Conservation (phyloP, 805 yeast genomes). For the Wickerhamomyces chambardii region DNA sequence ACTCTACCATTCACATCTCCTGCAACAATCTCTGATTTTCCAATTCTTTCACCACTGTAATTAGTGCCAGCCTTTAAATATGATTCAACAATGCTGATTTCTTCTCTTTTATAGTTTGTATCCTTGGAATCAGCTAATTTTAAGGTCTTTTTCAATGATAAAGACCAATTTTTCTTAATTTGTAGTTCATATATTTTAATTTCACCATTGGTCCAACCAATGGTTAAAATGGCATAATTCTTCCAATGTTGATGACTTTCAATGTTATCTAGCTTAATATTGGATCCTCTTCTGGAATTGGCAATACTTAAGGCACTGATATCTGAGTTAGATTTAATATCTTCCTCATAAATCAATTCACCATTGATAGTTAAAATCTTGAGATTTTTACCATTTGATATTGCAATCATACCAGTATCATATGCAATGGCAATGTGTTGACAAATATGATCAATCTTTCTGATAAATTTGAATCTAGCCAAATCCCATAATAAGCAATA, state of each 20-base stretch:
- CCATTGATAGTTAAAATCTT: constrained; percentile 48
- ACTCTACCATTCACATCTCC: constrained; percentile 50
- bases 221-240: constrained; percentile 22
- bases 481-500: constrained; percentile 57
- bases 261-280: constrained; percentile 13
- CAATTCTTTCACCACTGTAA: constrained; percentile 25
- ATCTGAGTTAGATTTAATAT: constrained; percentile 8
- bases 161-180: constrained; percentile 16
- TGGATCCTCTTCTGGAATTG: constrained; percentile 15
- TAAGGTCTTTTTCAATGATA: constrained; percentile 13
- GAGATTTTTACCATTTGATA: constrained; percentile 18
- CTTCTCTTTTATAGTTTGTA: constrained; percentile 5
- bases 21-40: constrained; percentile 34
- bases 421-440: too few relatives aligned
- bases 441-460: constrained; percentile 28
- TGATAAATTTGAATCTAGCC: constrained; percentile 38
- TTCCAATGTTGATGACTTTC: constrained; percentile 29
- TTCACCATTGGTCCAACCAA: constrained; percentile 25
- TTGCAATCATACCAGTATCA: constrained; percentile 44
- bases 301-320: constrained; percentile 20
- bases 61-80: constrained; percentile 21
- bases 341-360: constrained; percentile 21
- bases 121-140: constrained; percentile 12
- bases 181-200: constrained; percentile 22
- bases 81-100: constrained; percentile 23